phyloP scores from a whole-genome alignment of 257 asterid species.

The Solanum sejunctum region DNA sequence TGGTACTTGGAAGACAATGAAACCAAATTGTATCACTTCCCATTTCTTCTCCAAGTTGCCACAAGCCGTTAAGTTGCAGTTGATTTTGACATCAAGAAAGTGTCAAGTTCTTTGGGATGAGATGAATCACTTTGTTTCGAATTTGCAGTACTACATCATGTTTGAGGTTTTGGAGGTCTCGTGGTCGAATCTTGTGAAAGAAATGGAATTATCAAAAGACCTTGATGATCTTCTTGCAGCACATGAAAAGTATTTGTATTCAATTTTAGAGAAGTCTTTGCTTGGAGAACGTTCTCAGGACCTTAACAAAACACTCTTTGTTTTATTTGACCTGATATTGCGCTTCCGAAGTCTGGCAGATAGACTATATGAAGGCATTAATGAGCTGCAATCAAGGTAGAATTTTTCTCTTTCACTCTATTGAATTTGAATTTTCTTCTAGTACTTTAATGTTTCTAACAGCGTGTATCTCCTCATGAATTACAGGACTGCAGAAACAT shows the following conservation, averaged over 20 bases:
- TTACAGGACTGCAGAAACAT: constrained; percentile 47
- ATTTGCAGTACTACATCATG: constrained; percentile 95
- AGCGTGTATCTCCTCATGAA: constrained; percentile 1
- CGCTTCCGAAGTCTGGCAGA: constrained; percentile 84
- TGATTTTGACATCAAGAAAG: constrained; percentile 76
- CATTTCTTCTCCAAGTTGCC: constrained; percentile 66
- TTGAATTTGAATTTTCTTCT: not conserved
- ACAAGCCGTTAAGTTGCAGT: constrained; percentile 57
- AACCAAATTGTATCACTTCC: constrained; percentile 89
- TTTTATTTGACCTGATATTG: constrained; percentile 75
- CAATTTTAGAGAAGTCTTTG: constrained; percentile 90
- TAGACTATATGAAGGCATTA: constrained; percentile 86
- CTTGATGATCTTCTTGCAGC: constrained; percentile 88
- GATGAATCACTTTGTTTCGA: constrained; percentile 95
- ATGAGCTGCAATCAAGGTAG: constrained; percentile 89
- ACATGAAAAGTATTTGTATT: constrained; percentile 74
- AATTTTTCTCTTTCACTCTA: not conserved
- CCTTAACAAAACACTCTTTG: constrained; percentile 64
- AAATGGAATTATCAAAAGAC: constrained; percentile 86
- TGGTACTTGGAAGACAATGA: constrained; percentile 94
- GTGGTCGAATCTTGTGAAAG: constrained; percentile 81
- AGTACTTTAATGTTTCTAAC: not conserved
- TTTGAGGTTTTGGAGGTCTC: constrained; percentile 96
- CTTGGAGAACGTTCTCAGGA: constrained; percentile 82
- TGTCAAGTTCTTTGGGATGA: constrained; percentile 99